These are phyloP conservation scores for Cadophora luteo-olivacea DNA, from an alignment of 2,329 filamentous ascomycete genomes.

Conservation along the genomic window DNA sequence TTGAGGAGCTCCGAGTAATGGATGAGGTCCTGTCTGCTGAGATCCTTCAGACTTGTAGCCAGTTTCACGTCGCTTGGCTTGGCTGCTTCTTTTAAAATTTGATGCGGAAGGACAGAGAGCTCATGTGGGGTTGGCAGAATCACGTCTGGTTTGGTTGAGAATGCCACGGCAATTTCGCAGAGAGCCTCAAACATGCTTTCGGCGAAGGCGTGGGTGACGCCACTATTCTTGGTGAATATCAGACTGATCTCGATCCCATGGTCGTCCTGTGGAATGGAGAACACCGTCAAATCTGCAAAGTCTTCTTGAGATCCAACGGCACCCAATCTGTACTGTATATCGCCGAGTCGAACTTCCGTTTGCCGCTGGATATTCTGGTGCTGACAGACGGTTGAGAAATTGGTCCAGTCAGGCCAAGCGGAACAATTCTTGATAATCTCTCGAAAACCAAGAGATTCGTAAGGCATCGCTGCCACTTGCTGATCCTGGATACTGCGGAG, in stretches of 20 bases:
- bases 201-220: neutral
- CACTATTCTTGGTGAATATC: neutral
- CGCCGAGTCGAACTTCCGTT: neutral
- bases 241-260: neutral
- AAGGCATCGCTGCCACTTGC: constrained; percentile 29
- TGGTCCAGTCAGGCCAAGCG: neutral
- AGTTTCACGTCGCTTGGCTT: neutral
- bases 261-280: neutral
- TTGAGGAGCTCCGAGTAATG: neutral
- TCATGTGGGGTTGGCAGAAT: neutral
- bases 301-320: neutral
- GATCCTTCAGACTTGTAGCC: neutral
- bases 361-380: neutral
- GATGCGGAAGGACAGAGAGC: neutral
- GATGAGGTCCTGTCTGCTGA: neutral
- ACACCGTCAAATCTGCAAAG: neutral
- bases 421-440: neutral
- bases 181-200: neutral
- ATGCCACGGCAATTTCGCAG: neutral
- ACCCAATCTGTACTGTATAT: neutral
- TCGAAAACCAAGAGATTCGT: constrained; percentile 23
- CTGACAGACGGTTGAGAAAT: neutral
- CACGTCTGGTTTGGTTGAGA: neutral
- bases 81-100: neutral
- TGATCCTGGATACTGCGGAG: constrained; percentile 25